Evolutionary conservation across 805 yeast genomes (phyloP).

Genomic region (Ogataea trehaloabstinens): DNA sequence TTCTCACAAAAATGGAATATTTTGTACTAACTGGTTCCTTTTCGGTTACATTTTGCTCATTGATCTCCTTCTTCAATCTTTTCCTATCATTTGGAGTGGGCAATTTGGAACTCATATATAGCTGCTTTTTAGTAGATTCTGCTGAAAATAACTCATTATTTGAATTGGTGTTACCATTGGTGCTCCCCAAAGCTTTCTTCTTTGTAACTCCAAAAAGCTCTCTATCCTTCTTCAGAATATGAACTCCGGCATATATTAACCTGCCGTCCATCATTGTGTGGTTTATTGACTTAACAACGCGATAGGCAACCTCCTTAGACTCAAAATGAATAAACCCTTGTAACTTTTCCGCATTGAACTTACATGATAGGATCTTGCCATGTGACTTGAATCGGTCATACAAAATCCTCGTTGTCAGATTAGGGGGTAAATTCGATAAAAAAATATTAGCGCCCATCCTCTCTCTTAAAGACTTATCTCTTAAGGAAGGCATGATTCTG

Average conservation of each 20-base stretch:
- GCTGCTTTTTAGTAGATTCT: background rate
- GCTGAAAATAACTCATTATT: no score
- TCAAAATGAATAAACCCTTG: slow-evolving; percentile 43
- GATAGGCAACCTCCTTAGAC: slow-evolving; percentile 32
- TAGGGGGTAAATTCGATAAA: slow-evolving; percentile 42
- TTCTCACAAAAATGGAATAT: slow-evolving; percentile 30
- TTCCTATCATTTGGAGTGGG: background rate
- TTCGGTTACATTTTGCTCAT: background rate
- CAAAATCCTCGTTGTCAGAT: slow-evolving; percentile 29
- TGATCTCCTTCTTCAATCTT: background rate
- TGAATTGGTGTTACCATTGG: background rate
- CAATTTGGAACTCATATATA: background rate
- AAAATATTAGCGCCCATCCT: slow-evolving; percentile 50
- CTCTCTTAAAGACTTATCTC: slow-evolving; percentile 40
- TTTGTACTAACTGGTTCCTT: slow-evolving; percentile 21
- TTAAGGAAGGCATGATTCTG: slow-evolving; percentile 54
- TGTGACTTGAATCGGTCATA: slow-evolving; percentile 27
- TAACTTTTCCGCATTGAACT: slow-evolving; percentile 21
- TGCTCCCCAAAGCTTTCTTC: background rate
- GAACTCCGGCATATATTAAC: slow-evolving; percentile 27
- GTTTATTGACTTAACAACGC: slow-evolving; percentile 33
- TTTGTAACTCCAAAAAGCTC: slow-evolving; percentile 18
- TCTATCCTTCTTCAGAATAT: slow-evolving; percentile 29
- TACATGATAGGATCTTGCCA: slow-evolving; percentile 32
- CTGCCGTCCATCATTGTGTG: slow-evolving; percentile 23